Base-by-base conservation (phyloP, 225 moss, liverwort and hornwort species). In the Pleurozium schreberi region DNA sequence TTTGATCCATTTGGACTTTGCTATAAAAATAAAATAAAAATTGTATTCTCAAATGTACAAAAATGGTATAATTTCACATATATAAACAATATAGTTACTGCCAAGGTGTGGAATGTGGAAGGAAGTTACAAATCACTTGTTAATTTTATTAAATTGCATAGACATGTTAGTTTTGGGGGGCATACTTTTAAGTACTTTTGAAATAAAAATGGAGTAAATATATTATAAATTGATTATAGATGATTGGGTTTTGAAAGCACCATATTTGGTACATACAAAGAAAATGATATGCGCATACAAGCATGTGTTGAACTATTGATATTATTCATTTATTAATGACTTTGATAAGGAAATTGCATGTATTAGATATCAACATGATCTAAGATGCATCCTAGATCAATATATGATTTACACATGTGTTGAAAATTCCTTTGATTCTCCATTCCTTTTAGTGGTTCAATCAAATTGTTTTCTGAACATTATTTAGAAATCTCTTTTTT, bases 181-280 rank as follows among this genome's bases (percentile, higher is more conserved):
- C 3, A 57, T 27, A 6, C 3, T 58, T 17, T 79, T 1, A n/a
- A n/a, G n/a, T n/a, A 11, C 11, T 40, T 40, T 58, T 42, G 40
- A 19, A 28, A 5, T 40, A n/a, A 40, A 18, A 0, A 42, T 80
- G 1, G 8, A 8, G 0, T 40, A 58, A 40, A 59, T 58, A 40
- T 80, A 3, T 1, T 11, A 3, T 40, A 28, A 79, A 18, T 40
- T 18, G 9, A n/a, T 80, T 18, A 5, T 27, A 6, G 18, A 18
- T 57, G 12, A 80, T 80, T n/a, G n/a, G 3, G 0, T 40, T n/a
- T 58, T 79, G 27, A 79, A 79, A 40, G n/a, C 7, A 16, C 0
- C 0, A n/a, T 40, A 6, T 27, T 57, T n/a, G 1, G 3, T 27
- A 11, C 2, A 58, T 18, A 17, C 2, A 18, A 26, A 0, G 1